These are phyloP conservation scores for Puccinia triticina DNA, from an alignment of 1,284 basidiomycete species.

Conservation along the genomic window DNA sequence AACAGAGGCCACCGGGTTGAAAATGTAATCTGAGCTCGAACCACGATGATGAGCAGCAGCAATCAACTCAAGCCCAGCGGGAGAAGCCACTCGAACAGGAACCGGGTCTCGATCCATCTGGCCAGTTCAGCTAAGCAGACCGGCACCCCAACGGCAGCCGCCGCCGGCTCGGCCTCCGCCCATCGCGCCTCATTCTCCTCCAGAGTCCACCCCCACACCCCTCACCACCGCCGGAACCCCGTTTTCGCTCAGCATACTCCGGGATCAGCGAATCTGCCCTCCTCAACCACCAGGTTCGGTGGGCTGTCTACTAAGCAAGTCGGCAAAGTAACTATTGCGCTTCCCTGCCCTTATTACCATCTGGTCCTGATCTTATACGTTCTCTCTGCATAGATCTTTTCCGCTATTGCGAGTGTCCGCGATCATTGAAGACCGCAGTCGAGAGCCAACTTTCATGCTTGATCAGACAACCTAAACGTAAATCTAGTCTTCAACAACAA, in stretches of 20 bases:
- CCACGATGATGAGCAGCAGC: too few species aligned
- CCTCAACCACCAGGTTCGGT: conserved; percentile 41
- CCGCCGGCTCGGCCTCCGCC: not conserved
- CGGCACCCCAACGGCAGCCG: not conserved
- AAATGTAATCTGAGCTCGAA: not conserved
- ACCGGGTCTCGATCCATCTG: conserved; percentile 13
- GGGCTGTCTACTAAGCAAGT: conserved; percentile 43
- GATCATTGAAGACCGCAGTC: conserved; percentile 13
- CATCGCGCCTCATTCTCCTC: conserved; percentile 30
- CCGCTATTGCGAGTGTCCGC: conserved; percentile 43
- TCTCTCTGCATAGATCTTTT: not conserved
- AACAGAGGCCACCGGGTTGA: too few species aligned
- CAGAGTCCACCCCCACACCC: conserved; percentile 34
- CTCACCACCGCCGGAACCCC: conserved; percentile 29
- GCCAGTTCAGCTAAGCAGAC: not conserved
- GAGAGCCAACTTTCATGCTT: not conserved
- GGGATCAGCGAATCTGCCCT: not conserved
- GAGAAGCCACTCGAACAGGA: not conserved
- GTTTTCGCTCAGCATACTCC: conserved; percentile 38
- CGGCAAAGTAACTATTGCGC: conserved; percentile 8
- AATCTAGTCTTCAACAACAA: not conserved
- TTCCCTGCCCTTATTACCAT: too few species aligned
- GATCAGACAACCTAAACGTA: not conserved
- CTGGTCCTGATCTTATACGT: too few species aligned
- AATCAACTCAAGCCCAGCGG: too few species aligned